A percentile compares a stretch with the other conserved stretches of the same genome.
Evolutionary conservation across 1,284 basidiomycete species (phyloP).

Genomic region (Cryptococcus amylolentus): DNA sequence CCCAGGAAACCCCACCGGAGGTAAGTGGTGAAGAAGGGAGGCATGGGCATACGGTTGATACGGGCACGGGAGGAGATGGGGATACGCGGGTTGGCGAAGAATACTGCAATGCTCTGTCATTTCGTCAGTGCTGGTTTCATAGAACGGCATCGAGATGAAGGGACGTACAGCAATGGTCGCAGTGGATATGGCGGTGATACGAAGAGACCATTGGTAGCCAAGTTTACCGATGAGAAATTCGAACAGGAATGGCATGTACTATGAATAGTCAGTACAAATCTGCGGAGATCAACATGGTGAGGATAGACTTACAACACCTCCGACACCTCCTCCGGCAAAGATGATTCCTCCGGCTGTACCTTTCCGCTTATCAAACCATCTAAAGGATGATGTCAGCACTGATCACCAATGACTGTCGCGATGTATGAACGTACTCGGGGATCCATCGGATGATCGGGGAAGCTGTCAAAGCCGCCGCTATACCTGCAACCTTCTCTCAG

Average conservation of each 20-base stretch:
- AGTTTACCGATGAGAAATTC: slow-evolving; percentile 15
- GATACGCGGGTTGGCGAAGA: slow-evolving; percentile 22
- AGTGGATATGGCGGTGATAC: slow-evolving; percentile 16
- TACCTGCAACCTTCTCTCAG: slow-evolving; percentile 5
- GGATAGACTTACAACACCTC: slow-evolving; percentile 17
- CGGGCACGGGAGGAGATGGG: slow-evolving; percentile 14
- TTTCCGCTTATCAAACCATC: slow-evolving; percentile 26
- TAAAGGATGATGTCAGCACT: background rate
- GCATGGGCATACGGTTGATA: slow-evolving; percentile 16
- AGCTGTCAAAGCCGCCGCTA: slow-evolving; percentile 18
- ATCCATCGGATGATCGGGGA: slow-evolving; percentile 26
- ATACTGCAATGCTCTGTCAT: slow-evolving; percentile 16
- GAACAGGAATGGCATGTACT: slow-evolving; percentile 24
- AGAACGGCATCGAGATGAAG: background rate
- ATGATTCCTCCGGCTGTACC: slow-evolving; percentile 21
- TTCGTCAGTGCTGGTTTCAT: background rate
- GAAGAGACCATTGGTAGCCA: slow-evolving; percentile 20
- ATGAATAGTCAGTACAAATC: background rate
- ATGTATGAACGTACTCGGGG: slow-evolving; percentile 18
- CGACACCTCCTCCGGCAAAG: slow-evolving; percentile 25
- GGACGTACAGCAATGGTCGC: slow-evolving; percentile 16
- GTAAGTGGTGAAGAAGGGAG: slow-evolving; percentile 14
- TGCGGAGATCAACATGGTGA: too few species aligned
- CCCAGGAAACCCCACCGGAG: slow-evolving; percentile 17
- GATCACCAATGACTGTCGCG: background rate